Evolutionary conservation across 169 alveolate species (phyloP), one percentile per base, ranked within the genome.

Genomic region (Plasmodium coatneyi): DNA sequence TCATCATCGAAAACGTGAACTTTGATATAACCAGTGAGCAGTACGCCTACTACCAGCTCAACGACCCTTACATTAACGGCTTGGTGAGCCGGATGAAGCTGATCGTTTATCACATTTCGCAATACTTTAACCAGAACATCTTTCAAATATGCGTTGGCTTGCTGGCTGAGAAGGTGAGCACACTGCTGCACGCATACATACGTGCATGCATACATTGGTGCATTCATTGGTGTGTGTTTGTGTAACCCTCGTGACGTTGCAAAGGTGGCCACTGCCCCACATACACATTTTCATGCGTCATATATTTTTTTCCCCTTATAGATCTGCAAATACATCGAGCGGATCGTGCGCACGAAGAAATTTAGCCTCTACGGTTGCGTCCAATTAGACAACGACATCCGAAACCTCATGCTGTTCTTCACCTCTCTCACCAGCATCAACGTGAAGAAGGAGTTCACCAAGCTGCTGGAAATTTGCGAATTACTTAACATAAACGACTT

Each of bases 291-390:
- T 9, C 54, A 54, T 71, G 30, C 39, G 9, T 49, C n/a, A 49
- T 49, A 3, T 49, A 12, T 3, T 5, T 2, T 32, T 32, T 32
- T 32, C 76, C 76, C 43, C 28, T 6, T 52, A 10, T 39, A 89
- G 94, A 89, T 89, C 32, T 89, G 94, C 83, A 89, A 80, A n/a
- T 89, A 89, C 22, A 89, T 89, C 28, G 94, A 89, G 71, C 89
- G 94, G 9, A 89, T 89, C 30, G 52, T 89, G 32, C 41, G 34
- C 71, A 89, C 80, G 19, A 89, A 89, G 34, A 89, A 79, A 25
- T 89, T 89, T 56, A 89, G 90, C 56, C 70, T 89, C 9, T 89
- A 89, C 56, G 94, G 94, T 4, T 78, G 91, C 34, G 94, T 89
- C 70, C 94, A 89, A 66, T 41, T 89, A 79, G 94, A 89, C 43